phyloP scores from a whole-genome alignment of 2,329 filamentous ascomycete species.

The Penicillium sp. region DNA sequence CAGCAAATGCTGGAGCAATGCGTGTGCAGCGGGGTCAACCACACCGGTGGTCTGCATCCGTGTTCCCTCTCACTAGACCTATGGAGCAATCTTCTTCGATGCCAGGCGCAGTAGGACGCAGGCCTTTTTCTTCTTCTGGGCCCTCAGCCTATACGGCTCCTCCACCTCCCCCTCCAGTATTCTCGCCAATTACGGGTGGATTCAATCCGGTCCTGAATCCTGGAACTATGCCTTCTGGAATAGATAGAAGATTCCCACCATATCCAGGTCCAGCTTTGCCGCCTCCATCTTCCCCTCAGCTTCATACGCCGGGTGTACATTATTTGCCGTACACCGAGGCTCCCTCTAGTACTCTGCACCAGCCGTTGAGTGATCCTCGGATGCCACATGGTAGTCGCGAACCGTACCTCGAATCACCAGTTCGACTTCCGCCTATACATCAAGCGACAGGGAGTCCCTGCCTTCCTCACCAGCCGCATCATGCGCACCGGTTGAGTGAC shows the following conservation, averaged over 20 bases:
- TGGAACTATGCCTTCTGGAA: constrained; percentile 25
- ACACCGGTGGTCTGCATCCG: constrained; percentile 39
- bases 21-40: constrained; percentile 30
- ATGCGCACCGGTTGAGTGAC: constrained; percentile 40
- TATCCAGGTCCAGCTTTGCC: constrained; percentile 36
- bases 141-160: constrained; percentile 31
- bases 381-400: constrained; percentile 34
- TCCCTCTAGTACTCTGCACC: constrained; percentile 31
- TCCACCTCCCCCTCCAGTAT: constrained; percentile 32
- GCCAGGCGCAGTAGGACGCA: constrained; percentile 30
- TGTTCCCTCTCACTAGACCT: constrained; percentile 34
- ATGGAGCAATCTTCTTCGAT: constrained; percentile 35
- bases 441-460: constrained; percentile 35
- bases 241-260: constrained; percentile 33
- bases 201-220: constrained; percentile 34
- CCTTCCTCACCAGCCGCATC: constrained; percentile 26
- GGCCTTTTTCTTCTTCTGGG: constrained; percentile 41
- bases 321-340: constrained; percentile 36
- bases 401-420: constrained; percentile 37
- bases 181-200: constrained; percentile 30
- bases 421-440: constrained; percentile 44
- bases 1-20: constrained; percentile 26
- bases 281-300: constrained; percentile 39
- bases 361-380: constrained; percentile 31
- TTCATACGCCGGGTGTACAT: constrained; percentile 31